Evolutionary conservation across 495 filamentous ascomycete species (phyloP).

Genomic region (Penicillium daleae): DNA sequence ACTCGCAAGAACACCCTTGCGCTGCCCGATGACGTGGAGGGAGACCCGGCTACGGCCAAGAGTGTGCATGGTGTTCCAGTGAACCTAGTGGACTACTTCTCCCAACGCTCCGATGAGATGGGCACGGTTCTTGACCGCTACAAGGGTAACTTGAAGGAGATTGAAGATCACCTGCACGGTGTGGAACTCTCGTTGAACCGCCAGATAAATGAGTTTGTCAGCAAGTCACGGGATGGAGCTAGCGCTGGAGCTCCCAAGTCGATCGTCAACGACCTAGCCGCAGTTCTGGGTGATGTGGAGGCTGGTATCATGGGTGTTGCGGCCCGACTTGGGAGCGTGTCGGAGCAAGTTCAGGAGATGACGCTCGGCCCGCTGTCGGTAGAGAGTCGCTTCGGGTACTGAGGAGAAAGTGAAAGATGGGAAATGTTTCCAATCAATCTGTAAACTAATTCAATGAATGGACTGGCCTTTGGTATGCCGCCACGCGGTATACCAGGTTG

Average conservation of each 20-base stretch:
- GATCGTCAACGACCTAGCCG: constrained; percentile 62
- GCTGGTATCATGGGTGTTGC: constrained; percentile 77
- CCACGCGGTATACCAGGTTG: background rate
- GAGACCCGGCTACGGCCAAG: constrained; percentile 50
- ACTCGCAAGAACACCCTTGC: constrained; percentile 50
- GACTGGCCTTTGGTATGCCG: constrained; percentile 18
- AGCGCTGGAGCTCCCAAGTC: constrained; percentile 48
- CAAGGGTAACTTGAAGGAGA: constrained; percentile 71
- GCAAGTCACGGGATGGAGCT: constrained; percentile 54
- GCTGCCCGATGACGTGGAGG: constrained; percentile 61
- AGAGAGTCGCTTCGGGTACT: constrained; percentile 30
- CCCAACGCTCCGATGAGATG: constrained; percentile 72
- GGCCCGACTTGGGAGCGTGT: constrained; percentile 64
- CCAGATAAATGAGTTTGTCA: constrained; percentile 69
- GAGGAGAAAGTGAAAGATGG: constrained; percentile 13
- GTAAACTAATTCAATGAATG: constrained; percentile 29
- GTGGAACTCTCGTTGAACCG: constrained; percentile 71
- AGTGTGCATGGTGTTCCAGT: constrained; percentile 48
- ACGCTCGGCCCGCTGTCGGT: constrained; percentile 56
- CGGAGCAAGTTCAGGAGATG: constrained; percentile 71
- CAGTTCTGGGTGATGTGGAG: constrained; percentile 77
- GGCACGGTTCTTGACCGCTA: constrained; percentile 65
- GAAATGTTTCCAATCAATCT: constrained; percentile 4
- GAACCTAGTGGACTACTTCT: constrained; percentile 78
- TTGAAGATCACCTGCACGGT: constrained; percentile 78